Evolutionary conservation across 257 asterid genomes (phyloP), one percentile per base, ranked within the genome.

Genomic region (Ophiorrhiza pumila): DNA sequence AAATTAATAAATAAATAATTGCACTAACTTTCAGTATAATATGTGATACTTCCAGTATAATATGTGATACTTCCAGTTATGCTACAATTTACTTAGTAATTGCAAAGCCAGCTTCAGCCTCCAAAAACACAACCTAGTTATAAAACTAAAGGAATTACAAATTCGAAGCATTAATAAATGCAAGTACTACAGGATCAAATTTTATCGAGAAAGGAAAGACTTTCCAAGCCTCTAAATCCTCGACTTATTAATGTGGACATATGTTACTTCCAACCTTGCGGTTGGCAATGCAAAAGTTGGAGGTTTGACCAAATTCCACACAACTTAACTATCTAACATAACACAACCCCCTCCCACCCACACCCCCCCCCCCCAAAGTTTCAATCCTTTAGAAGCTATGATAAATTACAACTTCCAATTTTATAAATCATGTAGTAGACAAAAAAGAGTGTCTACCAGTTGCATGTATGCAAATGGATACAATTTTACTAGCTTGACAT

Each of bases 191-290:
- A 57, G 12, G 25, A 32, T 60, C 43, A 31, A 58, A 52, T 32
- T 11, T 14, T 34, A 60, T 1, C 7, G 29, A 47, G n/a, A 46
- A 22, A 32, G 8, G 8, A 72, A 61, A 45, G 22, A 62, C 6
- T 71, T 32, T 14, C 50, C 5, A 61, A 50, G 7, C 5, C 13
- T 13, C 71, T 25, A 29, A 49, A 67, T 4, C 60, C 22, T 72
- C 69, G 47, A 71, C 43, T 66, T 25, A 32, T 68, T 72, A 5
- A 59, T n/a, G 39, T 59, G 58, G 35, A 60, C 61, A 34, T 55
- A 50, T 41, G 11, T 18, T 18, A 45, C 58, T 34, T 20, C 71
- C 8, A 66, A 18, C 2, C 34, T 45, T 14, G 18, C 52, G 43
- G 25, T 3, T 45, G 22, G 17, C 18, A 20, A 32, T 27, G 42